Evolutionary conservation across 1,139 yeast genomes (phyloP), one percentile per base, ranked within the genome.

Genomic region (Fermentozyma sake): DNA sequence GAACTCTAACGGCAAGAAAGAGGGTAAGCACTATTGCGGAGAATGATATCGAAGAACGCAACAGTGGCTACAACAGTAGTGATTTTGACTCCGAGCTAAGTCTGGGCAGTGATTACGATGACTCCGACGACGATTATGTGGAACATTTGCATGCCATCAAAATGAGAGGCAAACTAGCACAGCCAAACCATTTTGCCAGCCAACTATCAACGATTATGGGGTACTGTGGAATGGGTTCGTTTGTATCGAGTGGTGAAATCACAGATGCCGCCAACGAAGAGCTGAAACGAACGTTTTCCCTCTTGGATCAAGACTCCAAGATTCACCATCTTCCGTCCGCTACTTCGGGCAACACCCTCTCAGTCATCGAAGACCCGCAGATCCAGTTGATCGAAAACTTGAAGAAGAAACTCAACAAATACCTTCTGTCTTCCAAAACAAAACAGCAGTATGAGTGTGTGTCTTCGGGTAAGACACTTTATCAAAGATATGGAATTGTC

Each of bases 401-500:
- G 39, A 63, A 71, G 25, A 64, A 53, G 16, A 68, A 67, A 62
- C 68, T 48, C 44, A 48, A n/a, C 7, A 16, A 9, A 9, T n/a
- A n/a, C n/a, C n/a, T n/a, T n/a, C n/a, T n/a, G n/a, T n/a, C n/a
- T n/a, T n/a, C n/a, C n/a, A n/a, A n/a, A n/a, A n/a, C n/a, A n/a
- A n/a, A n/a, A n/a, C n/a, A n/a, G n/a, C n/a, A n/a, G n/a, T n/a
- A n/a, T n/a, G n/a, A n/a, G n/a, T 12, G 11, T n/a, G 16, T 19
- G 13, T 33, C 38, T 10, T 32, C 33, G 11, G 56, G 55, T 23
- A 61, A 56, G 25, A 50, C 64, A 1, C 45, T 56, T 5, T 48
- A 35, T 18, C 80, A 81, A 32, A 74, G 84, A 43, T 86, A 86
- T 50, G 96, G 96, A 16, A 66, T 72, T 26, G 79, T 89, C 39